Conservation (phyloP, 768 basidiomycete genomes). For the Gymnopilus junonius region DNA sequence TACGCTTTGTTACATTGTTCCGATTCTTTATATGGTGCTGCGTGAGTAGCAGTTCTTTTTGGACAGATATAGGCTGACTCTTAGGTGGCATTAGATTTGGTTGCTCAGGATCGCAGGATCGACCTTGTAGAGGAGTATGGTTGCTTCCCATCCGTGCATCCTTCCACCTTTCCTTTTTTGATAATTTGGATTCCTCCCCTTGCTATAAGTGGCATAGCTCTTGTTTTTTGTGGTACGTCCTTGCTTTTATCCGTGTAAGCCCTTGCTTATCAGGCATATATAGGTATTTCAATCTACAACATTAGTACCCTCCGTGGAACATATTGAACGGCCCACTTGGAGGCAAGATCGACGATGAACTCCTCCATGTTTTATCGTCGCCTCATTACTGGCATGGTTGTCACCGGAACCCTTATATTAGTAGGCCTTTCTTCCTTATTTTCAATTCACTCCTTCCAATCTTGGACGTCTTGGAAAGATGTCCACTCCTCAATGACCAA, state of each 20-base stretch:
- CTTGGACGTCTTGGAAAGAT: slow-evolving; percentile 50
- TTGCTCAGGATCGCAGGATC: slow-evolving; percentile 67
- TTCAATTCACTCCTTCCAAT: slow-evolving; percentile 30
- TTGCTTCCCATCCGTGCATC: slow-evolving; percentile 52
- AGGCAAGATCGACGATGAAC: slow-evolving; percentile 45
- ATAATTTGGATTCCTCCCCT: slow-evolving; percentile 53
- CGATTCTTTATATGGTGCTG: slow-evolving; percentile 59
- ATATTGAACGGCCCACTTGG: slow-evolving; percentile 37
- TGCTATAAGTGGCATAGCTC: slow-evolving; percentile 42
- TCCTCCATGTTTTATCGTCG: slow-evolving; percentile 61
- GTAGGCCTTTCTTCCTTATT: slow-evolving; percentile 43
- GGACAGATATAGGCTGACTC: neutral
- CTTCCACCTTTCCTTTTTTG: slow-evolving; percentile 43
- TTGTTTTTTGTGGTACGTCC: slow-evolving; percentile 49
- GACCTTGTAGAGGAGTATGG: slow-evolving; percentile 62
- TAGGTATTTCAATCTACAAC: slow-evolving; percentile 41
- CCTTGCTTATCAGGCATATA: neutral
- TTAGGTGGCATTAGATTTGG: slow-evolving; percentile 47
- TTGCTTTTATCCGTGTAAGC: neutral
- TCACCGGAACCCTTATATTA: slow-evolving; percentile 45
- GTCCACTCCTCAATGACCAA: slow-evolving; percentile 47
- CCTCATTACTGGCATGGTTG: slow-evolving; percentile 50
- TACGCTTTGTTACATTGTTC: slow-evolving; percentile 56
- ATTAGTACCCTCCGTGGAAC: slow-evolving; percentile 26
- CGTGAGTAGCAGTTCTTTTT: slow-evolving; percentile 47